Base-by-base conservation (phyloP, 331 rosid species). In the Prunus yedoensis region DNA sequence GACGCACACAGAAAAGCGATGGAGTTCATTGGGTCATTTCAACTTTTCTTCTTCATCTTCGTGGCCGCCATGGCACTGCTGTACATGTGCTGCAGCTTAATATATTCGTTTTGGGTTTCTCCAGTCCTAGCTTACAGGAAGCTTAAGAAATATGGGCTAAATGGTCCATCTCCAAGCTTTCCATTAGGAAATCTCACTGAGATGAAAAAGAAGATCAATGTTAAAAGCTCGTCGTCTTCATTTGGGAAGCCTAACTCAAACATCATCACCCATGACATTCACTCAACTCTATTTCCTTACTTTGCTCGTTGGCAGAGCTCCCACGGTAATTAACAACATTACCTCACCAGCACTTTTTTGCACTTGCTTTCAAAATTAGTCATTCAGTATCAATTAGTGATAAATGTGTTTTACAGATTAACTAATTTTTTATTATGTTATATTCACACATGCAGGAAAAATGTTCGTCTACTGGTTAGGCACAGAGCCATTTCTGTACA, bases 381-480 rank as follows among this genome's bases (percentile, higher is more conserved):
- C 38, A 6, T 32, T 32, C 1, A 32, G 38, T 32, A 32, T 32
- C 38, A 32, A 32, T 32, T 32, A 32, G 38, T 32, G 38, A 32
- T 32, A 5, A 32, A 32, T 32, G 38, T 32, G 38, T 32, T 32
- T 32, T 32, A 32, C 38, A 58, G 11, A 12, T 3, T 59, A 15
- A 50, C 10, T 28, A 15, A 69, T 47, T 46, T 23, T 20, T 45
- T 21, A 10, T 59, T 28, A 10, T 54, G 52, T n/a, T 20, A 46
- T 49, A 21, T 75, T 2, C 60, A 62, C 60, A 17, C 10, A 20
- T 68, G 81, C 83, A 93, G 98, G 98, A 75, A 91, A 93, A 41
- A 79, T 84, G 43, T 93, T 86, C 23, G 72, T 93, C 35, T 93
- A 93, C 71, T 93, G 97, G 98, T 75, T 93, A 13, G 98, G 98